Evolutionary conservation across 2,329 filamentous ascomycete genomes (phyloP).

Genomic region (Ramichloridium luteum): DNA sequence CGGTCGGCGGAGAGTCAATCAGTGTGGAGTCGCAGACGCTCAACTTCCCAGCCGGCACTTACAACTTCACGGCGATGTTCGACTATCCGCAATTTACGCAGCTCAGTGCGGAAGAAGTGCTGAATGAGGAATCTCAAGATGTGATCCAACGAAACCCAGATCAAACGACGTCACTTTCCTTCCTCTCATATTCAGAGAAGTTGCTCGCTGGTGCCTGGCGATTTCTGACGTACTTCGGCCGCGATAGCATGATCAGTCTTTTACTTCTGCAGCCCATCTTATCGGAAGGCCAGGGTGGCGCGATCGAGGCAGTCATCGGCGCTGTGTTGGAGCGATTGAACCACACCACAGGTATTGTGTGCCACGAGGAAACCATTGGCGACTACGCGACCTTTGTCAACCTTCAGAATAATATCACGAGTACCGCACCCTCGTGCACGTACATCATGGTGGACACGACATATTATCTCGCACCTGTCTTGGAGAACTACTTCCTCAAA

Average conservation of each 20-base stretch:
- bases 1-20: constrained; percentile 23
- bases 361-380: constrained; percentile 53
- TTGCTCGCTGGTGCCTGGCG: constrained; percentile 53
- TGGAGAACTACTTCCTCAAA: constrained; percentile 47
- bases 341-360: constrained; percentile 46
- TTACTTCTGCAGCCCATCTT: constrained; percentile 47
- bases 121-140: constrained; percentile 36
- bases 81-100: constrained; percentile 51
- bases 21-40: constrained; percentile 33
- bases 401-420: constrained; percentile 39
- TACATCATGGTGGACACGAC: constrained; percentile 45
- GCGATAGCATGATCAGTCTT: constrained; percentile 51
- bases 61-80: constrained; percentile 46
- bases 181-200: constrained; percentile 52
- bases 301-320: constrained; percentile 49
- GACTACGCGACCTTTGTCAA: constrained; percentile 54
- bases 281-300: constrained; percentile 41
- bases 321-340: constrained; percentile 51
- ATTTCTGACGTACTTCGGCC: constrained; percentile 55
- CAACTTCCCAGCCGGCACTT: constrained; percentile 41
- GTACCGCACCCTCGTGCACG: constrained; percentile 40
- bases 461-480: constrained; percentile 46
- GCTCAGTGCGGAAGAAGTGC: constrained; percentile 37
- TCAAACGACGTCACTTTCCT: constrained; percentile 44
- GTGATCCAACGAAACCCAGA: constrained; percentile 36